Base-by-base conservation (phyloP, 768 basidiomycete genomes). In the Kondoa malvinella region DNA sequence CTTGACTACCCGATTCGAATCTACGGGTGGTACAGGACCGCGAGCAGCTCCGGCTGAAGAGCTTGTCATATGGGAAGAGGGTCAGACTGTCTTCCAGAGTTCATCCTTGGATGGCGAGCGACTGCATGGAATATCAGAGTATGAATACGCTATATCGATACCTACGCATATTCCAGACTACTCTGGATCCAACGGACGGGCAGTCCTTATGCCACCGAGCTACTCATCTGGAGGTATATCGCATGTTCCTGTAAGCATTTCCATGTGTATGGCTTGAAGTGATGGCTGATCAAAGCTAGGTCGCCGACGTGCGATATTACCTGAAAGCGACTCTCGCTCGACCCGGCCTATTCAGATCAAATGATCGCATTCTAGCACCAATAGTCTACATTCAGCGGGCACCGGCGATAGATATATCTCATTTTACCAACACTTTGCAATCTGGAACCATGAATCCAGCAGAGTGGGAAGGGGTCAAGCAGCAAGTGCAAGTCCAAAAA, bases 331-430 rank as follows among this genome's bases (percentile, higher is more conserved):
- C 69, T 21, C 34, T 69, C 3, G 69, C 67, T 3, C 27, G 66
- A n/a, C 61, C 66, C 40, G 69, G 69, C 4, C 59, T 69, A 1
- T 32, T 69, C 2, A 3, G 69, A 26, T 66, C 65, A 4, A 69
- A 69, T 31, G 69, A 69, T 25, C 69, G 69, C 4, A 57, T 69
- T 15, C 63, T 69, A 26, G 64, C 64, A 2, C 69, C 69, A 1
- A 33, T 69, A 3, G 69, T 65, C 33, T 69, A 67, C 60, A 32
- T 66, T 66, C 69, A 66, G 31, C 58, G 27, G n/a, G 57, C 66
- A 29, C 58, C 66, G 2, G 4, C 33, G 17, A 57, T 62, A 25
- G 30, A 68, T 1, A 30, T 57, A 29, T 27, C n/a, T 14, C 25
- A 16, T 29, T 26, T 65, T n/a, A n/a, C 57, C 58, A 16, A 16